These are phyloP conservation scores for Prototheca wickerhamii DNA, from an alignment of 163 green algal species.

Conservation along the genomic window DNA sequence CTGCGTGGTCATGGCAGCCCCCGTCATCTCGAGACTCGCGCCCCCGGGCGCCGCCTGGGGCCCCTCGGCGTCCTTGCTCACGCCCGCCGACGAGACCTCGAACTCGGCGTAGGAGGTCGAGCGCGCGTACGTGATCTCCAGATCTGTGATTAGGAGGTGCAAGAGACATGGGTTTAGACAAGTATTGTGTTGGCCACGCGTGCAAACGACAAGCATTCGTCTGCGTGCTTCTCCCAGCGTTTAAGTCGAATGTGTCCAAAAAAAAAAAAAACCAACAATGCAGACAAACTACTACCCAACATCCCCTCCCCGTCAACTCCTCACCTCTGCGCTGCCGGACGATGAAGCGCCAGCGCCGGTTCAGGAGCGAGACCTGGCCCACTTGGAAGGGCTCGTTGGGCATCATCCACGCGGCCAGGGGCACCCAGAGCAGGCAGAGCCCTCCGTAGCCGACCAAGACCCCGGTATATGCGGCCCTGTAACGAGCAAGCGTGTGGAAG, in stretches of 20 bases:
- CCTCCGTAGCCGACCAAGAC: constrained; percentile 38
- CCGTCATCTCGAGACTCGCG: background rate
- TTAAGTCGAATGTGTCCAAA: no score
- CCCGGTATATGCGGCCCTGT: constrained; percentile 21
- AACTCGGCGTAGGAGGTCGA: constrained; percentile 32
- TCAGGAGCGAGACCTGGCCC: constrained; percentile 31
- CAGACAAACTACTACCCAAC: background rate
- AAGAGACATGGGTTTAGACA: no score
- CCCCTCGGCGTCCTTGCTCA: no score
- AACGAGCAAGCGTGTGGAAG: background rate
- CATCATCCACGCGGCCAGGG: constrained; percentile 50
- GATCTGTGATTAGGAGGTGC: no score
- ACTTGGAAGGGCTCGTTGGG: constrained; percentile 41
- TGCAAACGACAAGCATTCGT: no score
- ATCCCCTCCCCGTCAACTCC: background rate
- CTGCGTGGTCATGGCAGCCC: background rate
- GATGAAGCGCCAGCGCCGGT: constrained; percentile 24
- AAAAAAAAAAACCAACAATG: background rate
- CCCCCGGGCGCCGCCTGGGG: background rate
- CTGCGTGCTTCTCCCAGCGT: no score
- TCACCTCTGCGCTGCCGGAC: constrained; percentile 14
- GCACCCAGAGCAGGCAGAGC: constrained; percentile 41
- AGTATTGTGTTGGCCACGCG: no score
- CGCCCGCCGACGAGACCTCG: no score
- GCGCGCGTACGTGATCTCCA: constrained; percentile 21